Evolutionary conservation across 345 rosid genomes (phyloP), one percentile per base, ranked within the genome.

Genomic region (Luvunga scandens): DNA sequence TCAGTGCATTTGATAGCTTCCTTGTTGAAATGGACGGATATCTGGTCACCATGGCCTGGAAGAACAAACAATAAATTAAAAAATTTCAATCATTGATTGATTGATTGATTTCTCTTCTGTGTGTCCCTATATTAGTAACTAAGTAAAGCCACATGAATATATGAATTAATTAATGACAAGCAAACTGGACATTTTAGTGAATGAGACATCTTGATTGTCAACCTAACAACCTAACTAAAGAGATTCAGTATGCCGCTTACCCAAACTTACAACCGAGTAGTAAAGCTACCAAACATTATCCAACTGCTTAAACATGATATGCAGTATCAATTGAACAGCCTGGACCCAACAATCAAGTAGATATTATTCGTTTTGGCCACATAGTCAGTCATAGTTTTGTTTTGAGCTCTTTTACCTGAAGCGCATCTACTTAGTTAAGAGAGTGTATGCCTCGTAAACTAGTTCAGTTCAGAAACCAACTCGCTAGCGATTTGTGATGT

Each of bases 21-120:
- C 95, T 87, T 7, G 94, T 83, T 56, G 97, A 93, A 56, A 95
- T 93, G 45, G 98, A 92, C 53, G 93, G 77, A 84, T 78, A 90
- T 83, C 94, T 85, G 22, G 94, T 84, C 65, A 92, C 97, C 98
- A 92, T 95, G 19, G 98, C 98, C 98, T 93, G 84, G 45, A 80
- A 85, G 62, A 42, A 28, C 21, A 5, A 28, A 33, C 31, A 22
- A 77, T 45, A 71, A 65, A 68, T 72, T 2, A 7, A 39, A 70
- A 56, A 63, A 8, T 53, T 42, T 22, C 5, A 34, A 24, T 18
- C 30, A 33, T 55, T 24, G 55, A 31, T 33, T 13, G 22, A 31
- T 33, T 13, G 22, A 18, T 65, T 13, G 31, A 64, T 48, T 31
- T 24, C 38, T 22, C 9, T 13, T 75, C 21, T 5, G 1, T 5